These are phyloP conservation scores for Aegilops sharonensis DNA, from an alignment of 176 grass and related monocot genomes.

Conservation along the genomic window DNA sequence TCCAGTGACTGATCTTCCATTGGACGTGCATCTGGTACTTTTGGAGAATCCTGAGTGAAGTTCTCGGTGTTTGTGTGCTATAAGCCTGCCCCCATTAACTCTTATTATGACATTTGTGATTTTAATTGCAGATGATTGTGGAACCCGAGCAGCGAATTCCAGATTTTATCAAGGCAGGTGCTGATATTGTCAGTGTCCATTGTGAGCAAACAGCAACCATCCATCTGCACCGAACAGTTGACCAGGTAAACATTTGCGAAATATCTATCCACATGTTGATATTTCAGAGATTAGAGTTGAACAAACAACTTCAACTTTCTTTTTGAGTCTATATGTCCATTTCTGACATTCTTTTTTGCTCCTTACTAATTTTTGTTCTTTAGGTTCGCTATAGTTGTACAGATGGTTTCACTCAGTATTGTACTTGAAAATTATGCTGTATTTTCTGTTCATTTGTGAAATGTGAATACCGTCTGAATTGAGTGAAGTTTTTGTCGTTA, in stretches of 20 bases:
- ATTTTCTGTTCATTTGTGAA: not conserved
- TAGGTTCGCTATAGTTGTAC: not conserved
- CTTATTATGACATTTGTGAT: constrained; percentile 11
- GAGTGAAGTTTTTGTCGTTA: not conserved
- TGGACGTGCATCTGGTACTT: constrained; percentile 98
- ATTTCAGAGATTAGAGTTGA: constrained; percentile 9
- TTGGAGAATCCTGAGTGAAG: constrained; percentile 1
- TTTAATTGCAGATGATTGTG: constrained; percentile 92
- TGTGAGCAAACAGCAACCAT: constrained; percentile 95
- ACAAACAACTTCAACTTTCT: not conserved
- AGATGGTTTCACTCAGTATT: not conserved
- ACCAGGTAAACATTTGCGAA: constrained; percentile 48
- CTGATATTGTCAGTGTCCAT: constrained; percentile 98
- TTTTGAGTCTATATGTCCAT: not conserved
- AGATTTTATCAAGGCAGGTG: constrained; percentile 99
- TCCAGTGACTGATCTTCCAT: constrained; percentile 91
- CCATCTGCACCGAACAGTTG: constrained; percentile 89
- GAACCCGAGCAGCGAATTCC: constrained; percentile 93
- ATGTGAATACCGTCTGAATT: not conserved
- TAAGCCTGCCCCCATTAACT: not conserved
- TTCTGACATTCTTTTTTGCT: not conserved
- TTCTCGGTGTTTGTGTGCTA: not conserved
- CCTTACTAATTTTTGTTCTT: not conserved
- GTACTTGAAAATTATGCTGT: not conserved
- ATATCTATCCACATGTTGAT: not conserved